phyloP scores from a whole-genome alignment of 345 rosid genomes.

The Boechera retrofracta region DNA sequence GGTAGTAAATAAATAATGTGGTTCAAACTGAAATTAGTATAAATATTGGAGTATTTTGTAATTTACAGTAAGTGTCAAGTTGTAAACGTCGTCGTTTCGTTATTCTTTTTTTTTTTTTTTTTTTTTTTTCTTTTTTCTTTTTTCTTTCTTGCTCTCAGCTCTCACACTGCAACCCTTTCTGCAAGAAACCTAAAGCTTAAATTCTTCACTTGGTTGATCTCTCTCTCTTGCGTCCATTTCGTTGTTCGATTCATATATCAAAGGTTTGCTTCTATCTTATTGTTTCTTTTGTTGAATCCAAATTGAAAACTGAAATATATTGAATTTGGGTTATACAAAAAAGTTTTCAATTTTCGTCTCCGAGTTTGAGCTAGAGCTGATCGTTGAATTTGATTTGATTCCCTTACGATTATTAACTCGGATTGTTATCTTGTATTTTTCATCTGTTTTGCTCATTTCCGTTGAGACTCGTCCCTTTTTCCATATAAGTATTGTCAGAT shows the following conservation, averaged over 20 bases:
- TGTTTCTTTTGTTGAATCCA: not conserved
- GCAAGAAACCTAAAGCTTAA: conserved; percentile 38
- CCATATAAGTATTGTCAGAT: not conserved
- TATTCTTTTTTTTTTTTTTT: not conserved
- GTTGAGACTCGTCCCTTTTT: not conserved
- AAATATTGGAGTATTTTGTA: not conserved
- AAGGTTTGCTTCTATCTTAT: conserved; percentile 17
- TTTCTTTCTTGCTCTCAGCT: not conserved
- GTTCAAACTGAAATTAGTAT: not conserved
- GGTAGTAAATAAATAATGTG: conserved; percentile 6
- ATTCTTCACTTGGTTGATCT: conserved; percentile 19
- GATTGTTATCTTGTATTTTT: not conserved
- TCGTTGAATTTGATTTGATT: conserved; percentile 10
- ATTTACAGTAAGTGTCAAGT: not conserved
- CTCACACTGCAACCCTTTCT: conserved; percentile 1
- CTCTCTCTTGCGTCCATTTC: not conserved
- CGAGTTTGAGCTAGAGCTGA: not conserved
- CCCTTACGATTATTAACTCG: not conserved
- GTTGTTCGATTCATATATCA: conserved; percentile 26
- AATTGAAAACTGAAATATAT: not conserved
- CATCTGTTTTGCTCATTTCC: not conserved
- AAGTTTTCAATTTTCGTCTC: not conserved
- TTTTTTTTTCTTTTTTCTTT: not conserved
- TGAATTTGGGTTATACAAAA: not conserved
- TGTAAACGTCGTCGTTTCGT: not conserved